Evolutionary conservation across 805 yeast species (phyloP), one percentile per base, ranked within the genome.

Genomic region (Teunomyces lycoperdinae): DNA sequence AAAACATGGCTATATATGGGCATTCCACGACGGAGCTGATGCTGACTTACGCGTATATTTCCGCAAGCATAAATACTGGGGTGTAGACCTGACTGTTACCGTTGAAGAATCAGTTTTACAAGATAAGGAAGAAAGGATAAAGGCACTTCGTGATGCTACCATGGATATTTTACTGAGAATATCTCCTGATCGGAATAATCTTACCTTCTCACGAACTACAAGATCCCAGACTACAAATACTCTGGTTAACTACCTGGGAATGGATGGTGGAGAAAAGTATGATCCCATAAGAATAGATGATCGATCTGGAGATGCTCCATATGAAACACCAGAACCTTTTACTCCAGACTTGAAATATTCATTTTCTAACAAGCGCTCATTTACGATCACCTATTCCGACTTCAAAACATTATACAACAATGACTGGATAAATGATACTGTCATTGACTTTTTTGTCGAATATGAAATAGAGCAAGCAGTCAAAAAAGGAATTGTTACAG

Each of bases 401-500:
- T 89, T 87, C 63, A 80, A 80, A 51, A 86, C 97, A 40, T 73
- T 92, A 8, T 83, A 84, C 58, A 84, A 85, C 49, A 83, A 84
- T 42, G 88, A 87, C 52, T 92, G 96, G 91, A 80, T 94, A 43
- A 92, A 94, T 67, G 99, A 94, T 60, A 79, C 86, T 0, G 71
- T 94, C 43, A 84, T 94, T 47, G 96, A 89, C 63, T 92, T 92
- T 61, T 90, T 88, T 58, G 73, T 89, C 27, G 81, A 80, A 48
- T 85, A 75, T 59, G 79, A 77, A 52, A 73, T 80, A 6, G 80
- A 72, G 42, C 49, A 50, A 45, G 73, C 67, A 2, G 50, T 73
- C 9, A 26, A 54, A n/a, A 49, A 51, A 10, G 46, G 47, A 11
- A 17, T 50, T 14, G 55, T 71, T 9, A 64, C 69, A n/a, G 44